Evolutionary conservation across 2,329 filamentous ascomycete genomes (phyloP).

Genomic region (Diaporthe citri): DNA sequence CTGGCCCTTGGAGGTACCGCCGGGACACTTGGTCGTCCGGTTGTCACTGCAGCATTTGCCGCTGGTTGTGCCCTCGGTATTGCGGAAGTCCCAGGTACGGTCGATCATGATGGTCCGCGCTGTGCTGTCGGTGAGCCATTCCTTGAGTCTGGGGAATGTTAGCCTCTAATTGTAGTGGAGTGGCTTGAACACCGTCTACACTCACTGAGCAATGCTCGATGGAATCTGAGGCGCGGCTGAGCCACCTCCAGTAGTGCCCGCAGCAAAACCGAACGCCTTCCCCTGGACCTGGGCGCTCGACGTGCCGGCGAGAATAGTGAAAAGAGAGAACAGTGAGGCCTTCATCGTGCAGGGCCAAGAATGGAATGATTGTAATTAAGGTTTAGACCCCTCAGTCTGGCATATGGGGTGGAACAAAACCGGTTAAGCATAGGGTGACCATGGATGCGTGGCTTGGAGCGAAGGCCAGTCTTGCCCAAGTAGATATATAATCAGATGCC

Average conservation of each 20-base stretch:
- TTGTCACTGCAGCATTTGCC: constrained; percentile 70
- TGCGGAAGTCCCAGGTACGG: constrained; percentile 68
- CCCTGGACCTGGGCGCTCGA: constrained; percentile 11
- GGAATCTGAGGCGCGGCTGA: constrained; percentile 65
- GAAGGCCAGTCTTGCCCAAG: background rate
- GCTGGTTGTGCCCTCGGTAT: constrained; percentile 64
- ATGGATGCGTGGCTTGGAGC: background rate
- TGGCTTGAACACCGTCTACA: background rate
- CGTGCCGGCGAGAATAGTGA: background rate
- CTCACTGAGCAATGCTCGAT: constrained; percentile 64
- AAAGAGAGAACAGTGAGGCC: background rate
- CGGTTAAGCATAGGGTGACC: background rate
- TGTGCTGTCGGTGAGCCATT: constrained; percentile 66
- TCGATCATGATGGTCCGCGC: constrained; percentile 70
- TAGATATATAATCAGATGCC: background rate
- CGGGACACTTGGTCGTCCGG: constrained; percentile 67
- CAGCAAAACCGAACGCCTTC: constrained; percentile 51
- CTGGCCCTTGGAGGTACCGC: constrained; percentile 69
- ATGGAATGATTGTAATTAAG: background rate
- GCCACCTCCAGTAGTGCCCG: constrained; percentile 70
- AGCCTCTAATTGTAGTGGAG: background rate
- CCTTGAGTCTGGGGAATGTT: constrained; percentile 48
- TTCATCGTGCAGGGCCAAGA: background rate
- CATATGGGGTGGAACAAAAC: background rate
- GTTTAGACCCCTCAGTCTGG: background rate